Percentiles rank a stretch among this genome's conserved stretches.
These are phyloP conservation scores for Epichloe coenophiala DNA, from an alignment of 2,329 filamentous ascomycete genomes.

Conservation along the genomic window DNA sequence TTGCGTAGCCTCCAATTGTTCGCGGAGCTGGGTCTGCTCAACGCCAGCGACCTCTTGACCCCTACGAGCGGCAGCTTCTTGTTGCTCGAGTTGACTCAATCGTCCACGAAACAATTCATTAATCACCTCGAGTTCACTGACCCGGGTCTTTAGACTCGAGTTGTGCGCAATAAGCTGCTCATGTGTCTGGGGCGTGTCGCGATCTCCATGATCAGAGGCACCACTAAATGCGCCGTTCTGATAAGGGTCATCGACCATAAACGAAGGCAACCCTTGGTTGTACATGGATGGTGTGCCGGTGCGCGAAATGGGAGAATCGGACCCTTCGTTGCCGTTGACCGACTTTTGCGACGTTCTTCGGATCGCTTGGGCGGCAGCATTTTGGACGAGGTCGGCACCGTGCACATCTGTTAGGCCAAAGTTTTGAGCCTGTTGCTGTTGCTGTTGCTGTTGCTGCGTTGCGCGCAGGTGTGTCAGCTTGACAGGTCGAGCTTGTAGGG, in stretches of 20 bases:
- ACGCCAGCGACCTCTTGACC: slow-evolving; percentile 41
- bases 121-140: slow-evolving; percentile 91
- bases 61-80: slow-evolving; percentile 54
- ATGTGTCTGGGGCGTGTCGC: slow-evolving; percentile 62
- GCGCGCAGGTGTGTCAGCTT: neutral
- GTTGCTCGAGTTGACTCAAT: slow-evolving; percentile 66
- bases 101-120: slow-evolving; percentile 68
- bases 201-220: slow-evolving; percentile 35
- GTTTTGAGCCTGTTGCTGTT: slow-evolving; percentile 27
- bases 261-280: slow-evolving; percentile 62
- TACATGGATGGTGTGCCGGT: slow-evolving; percentile 66
- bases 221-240: slow-evolving; percentile 30
- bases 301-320: slow-evolving; percentile 66
- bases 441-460: slow-evolving; percentile 16
- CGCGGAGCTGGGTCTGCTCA: slow-evolving; percentile 42
- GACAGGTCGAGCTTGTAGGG: neutral
- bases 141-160: slow-evolving; percentile 81
- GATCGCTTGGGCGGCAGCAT: slow-evolving; percentile 35
- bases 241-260: slow-evolving; percentile 63
- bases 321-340: slow-evolving; percentile 59
- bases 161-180: slow-evolving; percentile 71
- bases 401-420: slow-evolving; percentile 34
- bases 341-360: slow-evolving; percentile 57
- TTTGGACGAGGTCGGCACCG: slow-evolving; percentile 42
- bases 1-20: slow-evolving; percentile 36